Conservation (phyloP, 371 early-diverging fungal species). For the Circinella minor region DNA sequence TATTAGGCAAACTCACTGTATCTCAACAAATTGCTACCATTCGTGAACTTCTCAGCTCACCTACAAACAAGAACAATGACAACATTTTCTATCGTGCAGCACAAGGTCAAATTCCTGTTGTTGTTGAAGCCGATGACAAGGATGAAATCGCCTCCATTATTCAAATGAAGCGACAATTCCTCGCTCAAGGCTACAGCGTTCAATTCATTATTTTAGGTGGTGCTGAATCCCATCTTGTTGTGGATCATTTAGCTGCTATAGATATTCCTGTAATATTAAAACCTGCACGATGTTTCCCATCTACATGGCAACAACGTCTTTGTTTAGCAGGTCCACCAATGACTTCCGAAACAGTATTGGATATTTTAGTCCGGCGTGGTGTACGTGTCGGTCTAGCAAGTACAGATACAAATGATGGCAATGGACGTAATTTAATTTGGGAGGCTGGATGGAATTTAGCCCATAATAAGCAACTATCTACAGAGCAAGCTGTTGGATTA, state of each 20-base stretch:
- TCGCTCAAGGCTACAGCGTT: conserved; percentile 22
- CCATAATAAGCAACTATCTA: conserved; percentile 37
- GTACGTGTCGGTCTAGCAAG: conserved; percentile 70
- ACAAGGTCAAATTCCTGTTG: conserved; percentile 69
- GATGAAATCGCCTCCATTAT: conserved; percentile 74
- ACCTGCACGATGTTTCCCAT: conserved; percentile 73
- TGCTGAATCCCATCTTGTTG: conserved; percentile 75
- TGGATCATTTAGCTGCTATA: conserved; percentile 56
- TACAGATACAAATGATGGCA: conserved; percentile 60
- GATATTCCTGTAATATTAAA: conserved; percentile 68
- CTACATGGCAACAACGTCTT: conserved; percentile 64
- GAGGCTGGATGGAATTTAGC: conserved; percentile 69
- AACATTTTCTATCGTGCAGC: conserved; percentile 53
- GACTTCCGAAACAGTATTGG: conserved; percentile 56
- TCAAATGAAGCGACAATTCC: conserved; percentile 53
- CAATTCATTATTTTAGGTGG: conserved; percentile 67
- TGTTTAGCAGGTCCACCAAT: conserved; percentile 68
- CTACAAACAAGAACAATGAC: conserved; percentile 26
- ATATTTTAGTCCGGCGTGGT: conserved; percentile 59
- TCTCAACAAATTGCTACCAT: conserved; percentile 72
- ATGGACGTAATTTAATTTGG: conserved; percentile 74
- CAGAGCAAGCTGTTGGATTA: conserved; percentile 70
- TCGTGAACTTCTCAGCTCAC: conserved; percentile 47
- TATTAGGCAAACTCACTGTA: conserved; percentile 37
- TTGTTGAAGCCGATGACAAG: conserved; percentile 66